Evolutionary conservation across 1,284 basidiomycete species (phyloP), one percentile per base, ranked within the genome.

Genomic region (Tausonia pullulans): DNA sequence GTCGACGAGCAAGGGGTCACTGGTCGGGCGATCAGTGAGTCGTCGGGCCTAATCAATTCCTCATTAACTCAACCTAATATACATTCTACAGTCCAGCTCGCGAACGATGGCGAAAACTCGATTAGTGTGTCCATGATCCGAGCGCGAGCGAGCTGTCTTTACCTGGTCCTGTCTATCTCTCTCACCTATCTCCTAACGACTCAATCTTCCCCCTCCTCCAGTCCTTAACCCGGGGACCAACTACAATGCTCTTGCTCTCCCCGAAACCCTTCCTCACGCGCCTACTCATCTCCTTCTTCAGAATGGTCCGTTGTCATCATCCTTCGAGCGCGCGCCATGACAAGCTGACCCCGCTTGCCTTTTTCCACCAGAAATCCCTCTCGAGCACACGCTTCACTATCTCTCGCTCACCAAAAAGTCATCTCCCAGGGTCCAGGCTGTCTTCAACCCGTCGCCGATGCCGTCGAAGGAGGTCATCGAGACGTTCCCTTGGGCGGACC

Each of bases 401-500:
- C 73, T 81, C 60, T 63, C 60, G 27, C 11, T 63, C 67, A 3
- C 68, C 68, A 27, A 13, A 57, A 40, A 64, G 65, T 16, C 64
- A 27, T 60, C 54, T 10, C 54, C 41, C 69, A 57, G 64, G 69
- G 70, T 27, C 1, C 73, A 67, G 13, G 76, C 76, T 5, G 68
- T 82, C n/a, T 81, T 80, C 74, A 83, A 83, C 70, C 82, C 82
- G 0, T 79, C 78, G 0, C 82, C 82, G 5, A 81, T 83, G 79
- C 78, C 78, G 2, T 69, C 72, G 1, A 52, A 65, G 1, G 68
- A 68, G 0, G 73, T 81, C 64, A 73, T 82, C 14, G 69, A 70
- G 5, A 56, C 68, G 0, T 81, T 82, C 69, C 76, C 77, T 0
- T 82, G 81, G 81, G 60, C 63, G 0, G 57, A 69, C 16, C 69